Conservation (phyloP, 768 basidiomycete genomes). For the Nidularia pulvinata region DNA sequence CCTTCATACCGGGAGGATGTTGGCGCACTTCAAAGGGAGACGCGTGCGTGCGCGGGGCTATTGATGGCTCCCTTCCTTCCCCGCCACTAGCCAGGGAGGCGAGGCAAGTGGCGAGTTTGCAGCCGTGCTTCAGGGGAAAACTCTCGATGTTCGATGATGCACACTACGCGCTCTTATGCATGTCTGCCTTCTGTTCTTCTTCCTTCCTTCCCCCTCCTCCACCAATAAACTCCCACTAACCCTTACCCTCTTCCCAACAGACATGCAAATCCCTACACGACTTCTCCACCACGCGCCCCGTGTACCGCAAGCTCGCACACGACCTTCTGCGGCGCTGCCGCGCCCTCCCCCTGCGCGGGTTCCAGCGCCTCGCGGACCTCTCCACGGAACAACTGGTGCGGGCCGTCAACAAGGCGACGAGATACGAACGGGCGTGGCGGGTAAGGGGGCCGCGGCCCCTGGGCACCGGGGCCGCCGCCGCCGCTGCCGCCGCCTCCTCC, state of each 20-base stretch:
- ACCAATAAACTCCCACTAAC: constrained; percentile 1
- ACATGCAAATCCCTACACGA: constrained; percentile 61
- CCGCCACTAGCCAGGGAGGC: not conserved
- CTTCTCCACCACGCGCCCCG: constrained; percentile 64
- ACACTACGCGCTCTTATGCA: not conserved
- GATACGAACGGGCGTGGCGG: constrained; percentile 64
- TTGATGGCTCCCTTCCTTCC: not conserved
- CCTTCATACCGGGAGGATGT: too few species aligned
- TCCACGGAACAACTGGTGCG: constrained; percentile 59
- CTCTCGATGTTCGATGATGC: not conserved
- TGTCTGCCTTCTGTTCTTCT: too few species aligned
- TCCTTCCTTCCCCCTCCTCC: not conserved
- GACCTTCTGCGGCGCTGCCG: constrained; percentile 66
- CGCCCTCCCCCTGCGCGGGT: constrained; percentile 67
- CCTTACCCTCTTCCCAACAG: constrained; percentile 35
- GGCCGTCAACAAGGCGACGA: constrained; percentile 62
- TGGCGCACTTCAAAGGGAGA: not conserved
- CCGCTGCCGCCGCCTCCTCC: constrained; percentile 1
- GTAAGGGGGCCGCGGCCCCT: constrained; percentile 56
- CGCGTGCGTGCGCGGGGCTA: not conserved
- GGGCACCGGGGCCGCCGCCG: constrained; percentile 5
- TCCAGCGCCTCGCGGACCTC: constrained; percentile 67
- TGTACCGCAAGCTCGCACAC: constrained; percentile 65
- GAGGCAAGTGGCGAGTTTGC: not conserved
- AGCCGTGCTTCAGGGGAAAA: not conserved